Base-by-base conservation (phyloP, 2,329 filamentous ascomycete genomes). In the Alternaria dauci region DNA sequence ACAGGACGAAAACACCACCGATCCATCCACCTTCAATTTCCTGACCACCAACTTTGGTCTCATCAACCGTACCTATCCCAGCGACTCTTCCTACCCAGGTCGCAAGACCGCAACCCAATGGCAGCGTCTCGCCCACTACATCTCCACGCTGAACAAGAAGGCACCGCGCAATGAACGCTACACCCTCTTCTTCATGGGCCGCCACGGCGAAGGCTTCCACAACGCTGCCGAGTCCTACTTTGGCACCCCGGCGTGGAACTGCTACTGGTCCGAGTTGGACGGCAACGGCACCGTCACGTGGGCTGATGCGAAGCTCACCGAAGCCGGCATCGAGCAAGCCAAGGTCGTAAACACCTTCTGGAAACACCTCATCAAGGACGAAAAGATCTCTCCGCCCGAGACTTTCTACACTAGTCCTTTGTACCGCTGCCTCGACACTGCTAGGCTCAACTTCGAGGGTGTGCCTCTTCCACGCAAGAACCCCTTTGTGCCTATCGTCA, bases 211-310 rank as follows among this genome's bases (percentile, higher is more conserved):
- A 76, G 90, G 90, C 5, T 81, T 81, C 60, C 86, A 89, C 75
- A 89, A 89, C 69, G 86, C 86, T 7, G 89, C 89, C 14, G 87
- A 91, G 76, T 80, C 81, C 28, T 89, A 83, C 73, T 91, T 90
- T 67, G 89, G 89, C 47, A 91, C 88, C 0, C 84, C 87, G 1
- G 87, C 86, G 3, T 91, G 89, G 89, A 89, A 91, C 78, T 85
- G 87, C 75, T 90, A 91, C 80, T 92, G 88, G 88, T 84, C 86
- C 5, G 81, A 86, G 61, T 81, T 84, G 1, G 84, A 89, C 36
- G 89, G 89, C 63, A 90, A 91, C 70, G 84, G 80, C 46, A 90
- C 88, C 2, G 78, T 81, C 2, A 79, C 78, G 28, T 92, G 89
- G 89, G 81, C 85, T 3, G 89, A 91, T 67, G 82, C 90, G 1